Evolutionary conservation across 257 asterid species (phyloP).

Genomic region (Jacaranda mimosifolia): DNA sequence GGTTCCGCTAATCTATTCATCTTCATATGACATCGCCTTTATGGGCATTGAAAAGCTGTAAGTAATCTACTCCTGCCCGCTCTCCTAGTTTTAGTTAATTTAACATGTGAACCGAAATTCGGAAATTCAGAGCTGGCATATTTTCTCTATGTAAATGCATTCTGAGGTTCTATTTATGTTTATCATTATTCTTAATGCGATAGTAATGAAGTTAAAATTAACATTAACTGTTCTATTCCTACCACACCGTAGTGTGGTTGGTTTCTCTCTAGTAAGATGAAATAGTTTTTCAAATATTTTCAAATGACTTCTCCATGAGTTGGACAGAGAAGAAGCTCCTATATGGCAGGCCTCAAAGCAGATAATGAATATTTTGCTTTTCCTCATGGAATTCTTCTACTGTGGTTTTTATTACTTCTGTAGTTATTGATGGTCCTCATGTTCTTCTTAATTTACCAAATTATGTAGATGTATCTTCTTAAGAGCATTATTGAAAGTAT

Average conservation of each 20-base stretch:
- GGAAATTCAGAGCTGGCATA: not conserved
- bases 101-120: not conserved
- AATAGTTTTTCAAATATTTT: not conserved
- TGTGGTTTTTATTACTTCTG: not conserved
- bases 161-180: not conserved
- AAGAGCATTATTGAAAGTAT: conserved; percentile 10
- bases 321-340: not conserved
- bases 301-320: not conserved
- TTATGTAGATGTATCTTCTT: conserved; percentile 13
- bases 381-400: not conserved
- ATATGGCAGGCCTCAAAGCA: not conserved
- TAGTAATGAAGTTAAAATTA: not conserved
- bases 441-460: conserved; percentile 12
- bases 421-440: conserved; percentile 1
- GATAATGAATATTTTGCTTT: not conserved
- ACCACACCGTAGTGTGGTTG: conserved; percentile 7
- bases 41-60: conserved; percentile 91
- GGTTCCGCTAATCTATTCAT: conserved; percentile 88
- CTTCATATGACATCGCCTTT: conserved; percentile 83
- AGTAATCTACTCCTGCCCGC: conserved; percentile 37
- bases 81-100: conserved; percentile 2
- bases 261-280: conserved; percentile 6
- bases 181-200: not conserved
- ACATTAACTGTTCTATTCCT: conserved; percentile 1
- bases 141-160: not conserved